These are phyloP conservation scores for Meyerozyma smithsonii DNA, from an alignment of 1,139 yeast species.

Conservation along the genomic window DNA sequence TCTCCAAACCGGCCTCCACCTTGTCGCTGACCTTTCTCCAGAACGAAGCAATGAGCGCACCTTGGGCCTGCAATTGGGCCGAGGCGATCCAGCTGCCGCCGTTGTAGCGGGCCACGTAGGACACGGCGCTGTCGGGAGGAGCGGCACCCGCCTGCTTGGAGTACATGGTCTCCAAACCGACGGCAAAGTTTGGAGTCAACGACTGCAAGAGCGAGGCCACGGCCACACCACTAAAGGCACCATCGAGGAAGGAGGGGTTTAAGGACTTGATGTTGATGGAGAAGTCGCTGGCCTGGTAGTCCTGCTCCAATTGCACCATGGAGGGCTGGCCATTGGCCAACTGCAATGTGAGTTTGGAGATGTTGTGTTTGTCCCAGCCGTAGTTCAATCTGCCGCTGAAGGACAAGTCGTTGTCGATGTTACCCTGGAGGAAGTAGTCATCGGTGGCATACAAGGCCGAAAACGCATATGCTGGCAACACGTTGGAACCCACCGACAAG, in stretches of 20 bases:
- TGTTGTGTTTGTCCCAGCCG: slow-evolving; percentile 79
- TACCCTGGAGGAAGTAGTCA: slow-evolving; percentile 83
- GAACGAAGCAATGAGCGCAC: slow-evolving; percentile 83
- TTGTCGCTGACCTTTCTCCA: slow-evolving; percentile 90
- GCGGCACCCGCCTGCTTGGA: slow-evolving; percentile 67
- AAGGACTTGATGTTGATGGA: slow-evolving; percentile 85
- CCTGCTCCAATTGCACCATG: slow-evolving; percentile 96
- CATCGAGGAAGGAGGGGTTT: slow-evolving; percentile 77
- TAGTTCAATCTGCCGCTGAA: slow-evolving; percentile 88
- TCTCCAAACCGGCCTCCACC: slow-evolving; percentile 96
- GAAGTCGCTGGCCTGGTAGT: slow-evolving; percentile 84
- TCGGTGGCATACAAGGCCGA: slow-evolving; percentile 89
- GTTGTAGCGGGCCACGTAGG: slow-evolving; percentile 87
- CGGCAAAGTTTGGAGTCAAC: slow-evolving; percentile 72
- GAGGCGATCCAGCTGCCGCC: slow-evolving; percentile 89
- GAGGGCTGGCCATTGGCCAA: slow-evolving; percentile 86
- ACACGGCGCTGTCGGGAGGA: slow-evolving; percentile 91
- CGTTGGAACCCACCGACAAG: slow-evolving; percentile 81
- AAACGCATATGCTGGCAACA: slow-evolving; percentile 88
- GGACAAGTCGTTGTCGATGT: slow-evolving; percentile 79
- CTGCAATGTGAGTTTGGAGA: slow-evolving; percentile 85
- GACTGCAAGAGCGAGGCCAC: slow-evolving; percentile 90
- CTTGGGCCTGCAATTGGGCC: slow-evolving; percentile 92
- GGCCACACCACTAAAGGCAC: slow-evolving; percentile 74
- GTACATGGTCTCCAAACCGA: slow-evolving; percentile 93